phyloP scores from a whole-genome alignment of 2,329 filamentous ascomycete species.

The Metarhizium guizhouense region DNA sequence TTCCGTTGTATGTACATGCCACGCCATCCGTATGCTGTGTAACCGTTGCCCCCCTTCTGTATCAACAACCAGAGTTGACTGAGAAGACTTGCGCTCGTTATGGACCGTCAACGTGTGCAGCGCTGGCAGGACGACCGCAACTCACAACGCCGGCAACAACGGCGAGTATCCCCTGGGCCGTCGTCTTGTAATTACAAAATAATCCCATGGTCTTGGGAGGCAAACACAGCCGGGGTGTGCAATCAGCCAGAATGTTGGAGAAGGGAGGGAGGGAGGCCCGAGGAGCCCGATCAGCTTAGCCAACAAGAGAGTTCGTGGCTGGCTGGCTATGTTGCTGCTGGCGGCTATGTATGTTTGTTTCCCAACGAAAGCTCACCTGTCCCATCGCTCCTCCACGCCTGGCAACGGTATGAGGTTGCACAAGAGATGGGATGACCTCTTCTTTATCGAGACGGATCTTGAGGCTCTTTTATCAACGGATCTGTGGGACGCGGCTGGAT shows the following conservation, averaged over 20 bases:
- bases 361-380: background rate
- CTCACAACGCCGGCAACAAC: too few relatives aligned
- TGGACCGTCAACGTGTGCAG: too few relatives aligned
- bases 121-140: too few relatives aligned
- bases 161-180: too few relatives aligned
- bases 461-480: conserved; percentile 5
- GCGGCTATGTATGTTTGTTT: background rate
- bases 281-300: background rate
- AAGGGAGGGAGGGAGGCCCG: background rate
- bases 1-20: too few relatives aligned
- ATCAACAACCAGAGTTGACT: too few relatives aligned
- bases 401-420: background rate
- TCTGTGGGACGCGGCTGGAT: conserved; percentile 9
- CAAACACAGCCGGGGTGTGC: background rate
- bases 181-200: too few relatives aligned
- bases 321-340: background rate
- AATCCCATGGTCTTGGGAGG: too few relatives aligned
- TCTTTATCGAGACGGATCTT: conserved; percentile 1
- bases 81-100: too few relatives aligned
- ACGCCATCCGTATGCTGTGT: too few relatives aligned
- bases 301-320: background rate
- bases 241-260: background rate
- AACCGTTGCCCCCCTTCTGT: too few relatives aligned
- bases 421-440: background rate
- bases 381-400: background rate